These are phyloP conservation scores for Vachellia collinsii DNA, from an alignment of 306 rosid genomes.

Conservation along the genomic window DNA sequence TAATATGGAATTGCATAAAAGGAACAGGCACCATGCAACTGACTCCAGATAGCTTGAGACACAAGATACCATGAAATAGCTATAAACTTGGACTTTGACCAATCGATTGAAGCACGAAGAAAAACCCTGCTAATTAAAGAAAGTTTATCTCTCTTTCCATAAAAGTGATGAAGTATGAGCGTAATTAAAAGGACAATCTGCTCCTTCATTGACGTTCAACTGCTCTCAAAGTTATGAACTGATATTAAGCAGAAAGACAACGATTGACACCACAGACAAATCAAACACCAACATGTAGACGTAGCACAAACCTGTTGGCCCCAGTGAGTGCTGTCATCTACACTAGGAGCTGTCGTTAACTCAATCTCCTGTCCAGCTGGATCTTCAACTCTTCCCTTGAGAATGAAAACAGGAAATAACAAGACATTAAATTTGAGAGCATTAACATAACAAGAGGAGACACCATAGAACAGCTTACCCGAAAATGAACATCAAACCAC, in stretches of 20 bases:
- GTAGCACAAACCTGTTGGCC: conserved; percentile 86
- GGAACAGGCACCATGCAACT: conserved; percentile 1
- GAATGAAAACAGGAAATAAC: conserved; percentile 30
- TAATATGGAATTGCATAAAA: conserved; percentile 27
- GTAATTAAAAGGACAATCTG: conserved; percentile 1
- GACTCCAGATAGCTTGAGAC: conserved; percentile 1
- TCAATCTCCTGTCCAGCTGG: conserved; percentile 78
- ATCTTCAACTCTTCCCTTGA: conserved; percentile 88
- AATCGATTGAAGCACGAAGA: conserved; percentile 14
- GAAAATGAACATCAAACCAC: conserved; percentile 98
- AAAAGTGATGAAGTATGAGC: conserved; percentile 10
- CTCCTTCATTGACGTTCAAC: conserved; percentile 22
- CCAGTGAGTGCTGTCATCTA: conserved; percentile 77
- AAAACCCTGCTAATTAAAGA: background rate
- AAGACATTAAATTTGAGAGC: conserved; percentile 26
- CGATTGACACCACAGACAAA: background rate
- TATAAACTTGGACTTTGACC: background rate
- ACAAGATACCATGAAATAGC: conserved; percentile 2
- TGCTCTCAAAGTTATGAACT: conserved; percentile 20
- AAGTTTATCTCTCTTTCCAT: background rate
- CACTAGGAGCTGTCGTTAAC: conserved; percentile 91
- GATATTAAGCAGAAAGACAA: conserved; percentile 1
- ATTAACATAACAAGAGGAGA: conserved; percentile 8
- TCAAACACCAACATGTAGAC: conserved; percentile 15
- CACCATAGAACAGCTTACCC: conserved; percentile 56